phyloP scores from a whole-genome alignment of 1,139 yeast species.

The Eremothecium gossypii region DNA sequence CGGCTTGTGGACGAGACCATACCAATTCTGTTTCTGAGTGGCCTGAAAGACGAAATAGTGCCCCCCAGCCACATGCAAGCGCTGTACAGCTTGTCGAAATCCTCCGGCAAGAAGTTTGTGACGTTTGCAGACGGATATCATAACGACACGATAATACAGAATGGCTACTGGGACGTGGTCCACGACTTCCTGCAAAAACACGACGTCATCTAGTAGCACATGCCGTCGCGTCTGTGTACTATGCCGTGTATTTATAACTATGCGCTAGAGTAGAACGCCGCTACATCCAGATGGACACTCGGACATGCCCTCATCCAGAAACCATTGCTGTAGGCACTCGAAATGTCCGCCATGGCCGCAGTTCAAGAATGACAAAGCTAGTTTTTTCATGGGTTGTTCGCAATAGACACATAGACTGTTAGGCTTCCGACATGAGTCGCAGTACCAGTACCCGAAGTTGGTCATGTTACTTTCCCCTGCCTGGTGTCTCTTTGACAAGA shows the following conservation, averaged over 20 bases:
- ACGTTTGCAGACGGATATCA: conserved; percentile 57
- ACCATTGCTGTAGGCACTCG: conserved; percentile 74
- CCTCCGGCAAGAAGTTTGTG: conserved; percentile 39
- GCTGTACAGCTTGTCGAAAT: conserved; percentile 43
- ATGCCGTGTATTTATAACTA: conserved; percentile 29
- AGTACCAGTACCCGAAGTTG: conserved; percentile 71
- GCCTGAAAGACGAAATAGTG: conserved; percentile 76
- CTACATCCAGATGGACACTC: conserved; percentile 82
- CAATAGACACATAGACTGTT: conserved; percentile 75
- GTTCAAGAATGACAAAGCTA: conserved; percentile 53
- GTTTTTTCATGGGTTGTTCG: conserved; percentile 66
- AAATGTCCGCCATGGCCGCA: conserved; percentile 91
- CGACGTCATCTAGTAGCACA: conserved; percentile 16
- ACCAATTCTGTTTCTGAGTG: conserved; percentile 67
- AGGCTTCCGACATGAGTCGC: conserved; percentile 55
- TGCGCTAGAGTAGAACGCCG: conserved; percentile 6
- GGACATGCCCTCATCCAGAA: conserved; percentile 48
- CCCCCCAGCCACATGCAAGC: conserved; percentile 77
- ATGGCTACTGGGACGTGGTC: conserved; percentile 64
- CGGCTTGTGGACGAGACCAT: conserved; percentile 41
- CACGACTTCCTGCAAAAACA: conserved; percentile 41
- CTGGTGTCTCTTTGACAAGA: conserved; percentile 20
- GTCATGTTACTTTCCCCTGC: conserved; percentile 9
- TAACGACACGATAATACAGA: conserved; percentile 70
- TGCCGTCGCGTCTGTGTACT: conserved; percentile 14